Percentiles rank a stretch among this genome's conserved stretches.
Evolutionary conservation across 371 early-diverging fungal genomes (phyloP).

Genomic region (Phascolomyces articulosus): DNA sequence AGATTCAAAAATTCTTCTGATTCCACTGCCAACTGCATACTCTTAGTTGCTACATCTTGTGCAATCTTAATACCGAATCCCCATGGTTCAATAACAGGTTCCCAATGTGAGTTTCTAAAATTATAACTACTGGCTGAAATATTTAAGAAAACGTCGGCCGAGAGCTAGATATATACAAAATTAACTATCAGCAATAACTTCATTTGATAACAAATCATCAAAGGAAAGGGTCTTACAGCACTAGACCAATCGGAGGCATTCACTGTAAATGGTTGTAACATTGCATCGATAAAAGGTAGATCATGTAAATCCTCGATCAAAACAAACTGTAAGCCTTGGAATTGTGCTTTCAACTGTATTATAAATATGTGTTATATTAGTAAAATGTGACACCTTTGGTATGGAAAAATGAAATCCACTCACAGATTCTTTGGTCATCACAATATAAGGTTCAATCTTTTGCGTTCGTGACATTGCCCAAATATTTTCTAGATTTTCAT

Average conservation of each 20-base stretch:
- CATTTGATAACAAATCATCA: not conserved
- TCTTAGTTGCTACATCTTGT: constrained; percentile 33
- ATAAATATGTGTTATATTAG: not conserved
- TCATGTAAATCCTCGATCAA: constrained; percentile 83
- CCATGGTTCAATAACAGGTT: constrained; percentile 88
- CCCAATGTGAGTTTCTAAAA: constrained; percentile 90
- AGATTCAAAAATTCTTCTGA: constrained; percentile 69
- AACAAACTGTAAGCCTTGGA: constrained; percentile 70
- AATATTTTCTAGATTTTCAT: not conserved
- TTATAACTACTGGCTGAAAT: constrained; percentile 87
- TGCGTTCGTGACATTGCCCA: not conserved
- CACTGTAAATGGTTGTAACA: constrained; percentile 66
- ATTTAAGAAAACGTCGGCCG: constrained; percentile 70
- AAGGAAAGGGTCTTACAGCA: constrained; percentile 21
- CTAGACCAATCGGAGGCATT: constrained; percentile 77
- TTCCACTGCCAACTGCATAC: constrained; percentile 46
- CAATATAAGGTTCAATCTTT: constrained; percentile 45
- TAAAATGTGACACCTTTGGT: not conserved
- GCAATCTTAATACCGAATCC: constrained; percentile 41
- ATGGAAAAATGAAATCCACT: not conserved
- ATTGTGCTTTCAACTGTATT: constrained; percentile 41
- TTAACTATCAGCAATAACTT: not conserved
- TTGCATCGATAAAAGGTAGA: constrained; percentile 78
- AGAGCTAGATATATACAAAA: constrained; percentile 38
- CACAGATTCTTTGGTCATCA: constrained; percentile 53